Conservation (phyloP, 2,329 filamentous ascomycete genomes). For the Shiraia sp. region DNA sequence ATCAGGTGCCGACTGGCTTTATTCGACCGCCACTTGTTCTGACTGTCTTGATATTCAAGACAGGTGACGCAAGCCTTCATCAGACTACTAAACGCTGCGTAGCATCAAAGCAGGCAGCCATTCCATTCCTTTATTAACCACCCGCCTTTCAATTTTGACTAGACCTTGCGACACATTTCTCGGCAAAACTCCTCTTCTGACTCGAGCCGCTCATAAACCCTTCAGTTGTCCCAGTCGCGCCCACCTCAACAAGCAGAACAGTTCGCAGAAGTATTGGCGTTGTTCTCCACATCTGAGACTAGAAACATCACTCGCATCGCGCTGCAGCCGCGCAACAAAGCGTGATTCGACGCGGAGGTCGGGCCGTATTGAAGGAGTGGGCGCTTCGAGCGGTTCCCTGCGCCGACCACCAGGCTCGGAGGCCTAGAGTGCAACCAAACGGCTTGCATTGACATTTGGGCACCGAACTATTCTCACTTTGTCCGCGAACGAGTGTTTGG, state of each 20-base stretch:
- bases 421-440: constrained; percentile 5
- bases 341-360: constrained; percentile 26
- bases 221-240: constrained; percentile 18
- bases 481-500: constrained; percentile 23
- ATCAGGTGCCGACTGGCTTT: not conserved
- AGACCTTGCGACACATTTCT: not conserved
- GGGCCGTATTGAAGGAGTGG: constrained; percentile 21
- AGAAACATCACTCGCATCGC: constrained; percentile 26
- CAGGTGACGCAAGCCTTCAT: constrained; percentile 10
- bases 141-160: too few relatives aligned
- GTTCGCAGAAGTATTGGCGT: constrained; percentile 7
- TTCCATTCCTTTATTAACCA: too few relatives aligned
- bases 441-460: constrained; percentile 25
- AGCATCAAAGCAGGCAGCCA: not conserved
- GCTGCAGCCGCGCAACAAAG: constrained; percentile 16
- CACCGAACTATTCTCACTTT: constrained; percentile 24
- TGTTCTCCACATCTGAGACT: constrained; percentile 22
- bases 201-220: not conserved
- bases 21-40: not conserved
- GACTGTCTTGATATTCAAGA: not conserved
- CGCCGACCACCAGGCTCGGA: constrained; percentile 10
- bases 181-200: not conserved
- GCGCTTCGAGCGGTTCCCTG: constrained; percentile 24
- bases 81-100: constrained; percentile 5
- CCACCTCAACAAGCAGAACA: constrained; percentile 20